Evolutionary conservation across 768 basidiomycete species (phyloP), one percentile per base, ranked within the genome.

Genomic region (Tephrocybe rancida): DNA sequence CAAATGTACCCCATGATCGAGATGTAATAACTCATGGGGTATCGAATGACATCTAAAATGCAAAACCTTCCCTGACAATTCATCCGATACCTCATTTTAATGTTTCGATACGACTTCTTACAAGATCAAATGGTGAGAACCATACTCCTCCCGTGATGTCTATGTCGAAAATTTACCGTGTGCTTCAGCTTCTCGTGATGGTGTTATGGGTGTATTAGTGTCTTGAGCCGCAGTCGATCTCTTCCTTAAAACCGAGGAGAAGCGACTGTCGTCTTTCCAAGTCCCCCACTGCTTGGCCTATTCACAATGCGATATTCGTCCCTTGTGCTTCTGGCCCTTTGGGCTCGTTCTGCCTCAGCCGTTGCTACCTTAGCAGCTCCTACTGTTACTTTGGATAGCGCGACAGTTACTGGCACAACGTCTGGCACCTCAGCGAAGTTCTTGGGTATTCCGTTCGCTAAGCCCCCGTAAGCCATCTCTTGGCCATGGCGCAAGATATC

Each of bases 381-480:
- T 0, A 69, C 70, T 3, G 73, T 81, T 11, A 66, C 57, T 1
- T 67, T 82, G 26, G 78, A 79, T 55, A 57, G 62, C 22, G 81
- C 72, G 2, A 76, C 71, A 11, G 67, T 83, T 34, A 71, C 73
- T 30, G 81, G 81, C 1, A 48, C 63, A 10, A 62, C 61, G 3
- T 65, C 71, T 35, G 73, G 71, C 1, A 41, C 52, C 3, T 58
- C 74, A 2, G 61, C 70, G 18, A 68, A 73, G 44, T 83, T 79
- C 55, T 62, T 79, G 2, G 79, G 80, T 2, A 79, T 83, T 37
- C 80, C 80, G 4, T 83, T 75, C 49, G 80, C 80, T 1, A 60
- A 73, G 55, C 72, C 80, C 18, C 79, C 80, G 81, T 82, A 57
- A 58, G 79, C 66, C 41, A 41, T 10, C 9, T 26, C 30, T 3